Base-by-base conservation (phyloP, 768 basidiomycete genomes). In the Trametes maxima region DNA sequence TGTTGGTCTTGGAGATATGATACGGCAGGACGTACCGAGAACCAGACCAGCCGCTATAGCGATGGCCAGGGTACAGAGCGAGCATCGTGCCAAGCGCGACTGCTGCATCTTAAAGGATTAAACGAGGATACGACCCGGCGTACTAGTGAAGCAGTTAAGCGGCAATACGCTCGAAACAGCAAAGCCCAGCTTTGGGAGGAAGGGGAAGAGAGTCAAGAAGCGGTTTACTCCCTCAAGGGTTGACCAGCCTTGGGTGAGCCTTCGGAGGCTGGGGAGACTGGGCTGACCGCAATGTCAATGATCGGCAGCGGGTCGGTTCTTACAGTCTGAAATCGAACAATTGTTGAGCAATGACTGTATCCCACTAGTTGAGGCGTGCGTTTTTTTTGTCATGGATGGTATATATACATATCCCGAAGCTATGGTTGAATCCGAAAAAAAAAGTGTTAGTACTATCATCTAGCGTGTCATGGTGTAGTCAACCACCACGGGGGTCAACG, bases 31-130 rank as follows among this genome's bases (percentile, higher is more conserved):
- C 63, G 43, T n/a, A 67, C 66, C 66, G 24, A 33, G 35, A 17
- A 54, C 57, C 17, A 62, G 44, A 42, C 63, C 57, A 39, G 60
- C 59, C 47, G 59, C 54, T 12, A 54, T 49, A 35, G 59, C 22
- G 12, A 65, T 12, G 49, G 52, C 49, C 36, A 62, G 12, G 22
- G 19, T 39, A 19, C 28, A 12, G 14, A 62, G 49, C 21, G 33
- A 21, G 10, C 49, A 17, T 25, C 33, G 40, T 49, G 37, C 8
- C 5, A 49, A 12, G 45, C 37, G 47, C 5, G 19, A 42, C 13
- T 35, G 53, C 52, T 40, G 39, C 59, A 60, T 60, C 2, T 14
- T 36, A 22, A 39, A 48, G 24, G 33, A 19, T 2, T 36, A n/a
- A 13, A 5, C 1, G n/a, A 22, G 17, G 51, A 46, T 47, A 19